Evolutionary conservation across 805 yeast species (phyloP).

Genomic region (Brettanomyces naardenensis): DNA sequence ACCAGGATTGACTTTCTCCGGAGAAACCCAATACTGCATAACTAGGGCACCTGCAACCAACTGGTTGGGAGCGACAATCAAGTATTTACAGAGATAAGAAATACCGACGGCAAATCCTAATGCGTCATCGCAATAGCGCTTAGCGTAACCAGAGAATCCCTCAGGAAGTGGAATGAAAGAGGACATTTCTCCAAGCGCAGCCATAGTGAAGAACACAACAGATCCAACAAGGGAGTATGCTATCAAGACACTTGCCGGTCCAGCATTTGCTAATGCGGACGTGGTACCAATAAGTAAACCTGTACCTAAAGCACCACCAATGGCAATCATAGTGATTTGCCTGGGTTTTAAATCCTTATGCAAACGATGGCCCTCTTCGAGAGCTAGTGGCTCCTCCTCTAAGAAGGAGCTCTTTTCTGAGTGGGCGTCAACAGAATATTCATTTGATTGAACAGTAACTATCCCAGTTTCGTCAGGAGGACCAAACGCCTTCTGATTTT

Average conservation of each 20-base stretch:
- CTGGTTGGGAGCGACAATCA: constrained; percentile 49
- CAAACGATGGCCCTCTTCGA: constrained; percentile 35
- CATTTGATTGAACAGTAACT: background rate
- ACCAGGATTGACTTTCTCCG: constrained; percentile 43
- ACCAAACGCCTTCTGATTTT: background rate
- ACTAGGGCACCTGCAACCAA: constrained; percentile 49
- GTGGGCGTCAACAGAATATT: background rate
- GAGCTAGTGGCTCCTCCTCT: constrained; percentile 28
- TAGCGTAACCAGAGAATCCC: constrained; percentile 48
- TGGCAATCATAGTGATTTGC: constrained; percentile 55
- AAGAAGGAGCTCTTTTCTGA: background rate
- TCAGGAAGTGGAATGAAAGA: constrained; percentile 46
- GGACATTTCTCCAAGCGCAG: constrained; percentile 50
- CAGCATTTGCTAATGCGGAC: constrained; percentile 58
- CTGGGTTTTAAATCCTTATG: constrained; percentile 40
- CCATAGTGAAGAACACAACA: constrained; percentile 57
- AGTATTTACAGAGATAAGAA: constrained; percentile 42
- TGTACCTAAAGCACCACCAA: constrained; percentile 81
- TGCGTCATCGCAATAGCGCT: constrained; percentile 44
- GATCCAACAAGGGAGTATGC: constrained; percentile 67
- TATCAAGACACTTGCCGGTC: constrained; percentile 56
- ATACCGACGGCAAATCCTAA: constrained; percentile 54
- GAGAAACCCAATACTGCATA: constrained; percentile 43
- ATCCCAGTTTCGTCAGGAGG: background rate
- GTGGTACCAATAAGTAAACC: constrained; percentile 77